phyloP scores from a whole-genome alignment of 257 asterid species.

The Pogostemon cablin region DNA sequence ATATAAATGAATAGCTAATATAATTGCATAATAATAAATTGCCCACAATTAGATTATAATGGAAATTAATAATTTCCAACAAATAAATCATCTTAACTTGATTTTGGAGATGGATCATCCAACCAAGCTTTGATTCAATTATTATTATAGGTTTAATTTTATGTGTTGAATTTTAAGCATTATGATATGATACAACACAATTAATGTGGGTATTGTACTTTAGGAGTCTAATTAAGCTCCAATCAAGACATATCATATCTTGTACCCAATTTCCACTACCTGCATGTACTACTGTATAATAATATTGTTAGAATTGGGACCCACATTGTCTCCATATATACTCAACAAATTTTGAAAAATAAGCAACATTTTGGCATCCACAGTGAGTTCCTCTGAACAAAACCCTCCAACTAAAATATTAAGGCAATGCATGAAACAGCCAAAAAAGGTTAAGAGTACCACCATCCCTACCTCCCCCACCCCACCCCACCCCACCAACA shows the following conservation, averaged over 20 bases:
- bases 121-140: no score
- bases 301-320: conserved; percentile 35
- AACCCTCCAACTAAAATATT: conserved; percentile 33
- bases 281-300: neutral
- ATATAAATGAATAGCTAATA: no score
- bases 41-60: no score
- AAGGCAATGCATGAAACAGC: conserved; percentile 64
- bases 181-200: neutral
- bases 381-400: conserved; percentile 6
- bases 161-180: conserved; percentile 3
- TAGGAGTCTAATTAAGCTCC: conserved; percentile 23
- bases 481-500: conserved; percentile 22
- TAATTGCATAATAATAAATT: no score
- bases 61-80: no score
- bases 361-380: conserved; percentile 31
- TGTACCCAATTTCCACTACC: conserved; percentile 32
- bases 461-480: conserved; percentile 54
- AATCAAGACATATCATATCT: conserved; percentile 47
- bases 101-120: no score
- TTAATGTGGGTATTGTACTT: no score
- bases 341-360: neutral
- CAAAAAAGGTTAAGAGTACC: conserved; percentile 48
- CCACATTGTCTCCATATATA: conserved; percentile 35
- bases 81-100: no score
- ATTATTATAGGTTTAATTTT: no score